phyloP scores from a whole-genome alignment of 73 alveolate species.

The Blepharisma japonicum region DNA sequence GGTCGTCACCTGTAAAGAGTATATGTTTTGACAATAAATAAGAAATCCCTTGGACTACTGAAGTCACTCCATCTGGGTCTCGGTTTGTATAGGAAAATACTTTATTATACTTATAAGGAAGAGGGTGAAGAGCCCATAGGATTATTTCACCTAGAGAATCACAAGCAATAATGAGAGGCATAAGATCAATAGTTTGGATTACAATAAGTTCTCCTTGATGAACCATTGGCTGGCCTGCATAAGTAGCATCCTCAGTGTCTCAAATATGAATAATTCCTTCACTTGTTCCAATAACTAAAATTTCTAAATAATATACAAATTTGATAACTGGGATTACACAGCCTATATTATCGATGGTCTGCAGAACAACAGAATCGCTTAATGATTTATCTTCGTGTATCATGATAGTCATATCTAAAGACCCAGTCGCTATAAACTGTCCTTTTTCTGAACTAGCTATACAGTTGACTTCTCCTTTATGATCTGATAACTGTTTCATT shows the following conservation, averaged over 20 bases:
- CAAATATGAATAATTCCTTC: constrained; percentile 9
- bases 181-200: neutral
- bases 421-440: constrained; percentile 42
- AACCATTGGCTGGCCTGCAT: neutral
- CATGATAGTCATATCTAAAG: constrained; percentile 39
- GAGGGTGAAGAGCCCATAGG: constrained; percentile 57
- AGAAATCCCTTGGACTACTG: constrained; percentile 39
- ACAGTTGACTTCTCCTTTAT: constrained; percentile 42
- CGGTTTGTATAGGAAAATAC: constrained; percentile 28
- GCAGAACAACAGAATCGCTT: constrained; percentile 18
- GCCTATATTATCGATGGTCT: neutral
- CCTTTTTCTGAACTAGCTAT: neutral
- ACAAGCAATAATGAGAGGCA: constrained; percentile 32
- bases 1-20: constrained; percentile 57
- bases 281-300: neutral
- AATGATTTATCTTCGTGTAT: constrained; percentile 46
- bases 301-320: neutral
- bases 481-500: constrained; percentile 54
- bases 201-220: constrained; percentile 17
- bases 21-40: constrained; percentile 37
- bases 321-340: neutral
- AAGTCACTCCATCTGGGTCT: constrained; percentile 36
- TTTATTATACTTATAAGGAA: constrained; percentile 43
- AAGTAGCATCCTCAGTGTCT: constrained; percentile 11
- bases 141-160: constrained; percentile 29